Evolutionary conservation across 495 filamentous ascomycete species (phyloP), one percentile per base, ranked within the genome.

Genomic region (Aspergillus diversus): DNA sequence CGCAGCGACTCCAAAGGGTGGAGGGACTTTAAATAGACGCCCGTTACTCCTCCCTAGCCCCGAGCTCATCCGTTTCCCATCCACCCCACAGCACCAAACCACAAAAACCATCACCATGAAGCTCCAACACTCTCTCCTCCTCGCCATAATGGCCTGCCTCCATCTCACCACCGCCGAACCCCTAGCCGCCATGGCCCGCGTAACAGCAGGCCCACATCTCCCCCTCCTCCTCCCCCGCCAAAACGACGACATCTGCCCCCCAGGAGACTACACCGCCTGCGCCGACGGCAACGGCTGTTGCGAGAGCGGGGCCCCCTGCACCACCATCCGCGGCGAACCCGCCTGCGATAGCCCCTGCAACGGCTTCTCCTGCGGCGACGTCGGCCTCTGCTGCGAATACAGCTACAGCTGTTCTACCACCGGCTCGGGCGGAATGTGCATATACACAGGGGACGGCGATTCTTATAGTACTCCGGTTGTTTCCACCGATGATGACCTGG

Each of bases 231-330:
- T 9, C 15, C 39, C 39, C 15, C 39, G 39, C 39, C 39, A 43
- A 15, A 2, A 27, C 21, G 21, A 27, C 21, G 47, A 49, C n/a
- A 37, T 50, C 56, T 60, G 58, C 49, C 58, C 58, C 3, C 33
- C 33, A 7, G 58, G 58, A 13, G 15, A 3, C 3, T 60, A 54
- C 49, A 60, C 58, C 17, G 8, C 37, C 9, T 60, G 58, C 39
- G 13, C 13, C 8, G 58, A 54, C 49, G 58, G 58, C 33, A 53
- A 31, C 34, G 58, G 58, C 34, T 60, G 58, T 34, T 60, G 58
- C 17, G 58, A 60, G n/a, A n/a, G 27, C 34, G 58, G 58, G 4
- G 48, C 58, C 35, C 48, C 58, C 49, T 60, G 58, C 48, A 53
- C 58, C 3, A 60, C 58, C 4, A 33, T 60, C 58, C 7, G 48